Evolutionary conservation across 441 rosid species (phyloP).

Genomic region (Arabidopsis hybrid): DNA sequence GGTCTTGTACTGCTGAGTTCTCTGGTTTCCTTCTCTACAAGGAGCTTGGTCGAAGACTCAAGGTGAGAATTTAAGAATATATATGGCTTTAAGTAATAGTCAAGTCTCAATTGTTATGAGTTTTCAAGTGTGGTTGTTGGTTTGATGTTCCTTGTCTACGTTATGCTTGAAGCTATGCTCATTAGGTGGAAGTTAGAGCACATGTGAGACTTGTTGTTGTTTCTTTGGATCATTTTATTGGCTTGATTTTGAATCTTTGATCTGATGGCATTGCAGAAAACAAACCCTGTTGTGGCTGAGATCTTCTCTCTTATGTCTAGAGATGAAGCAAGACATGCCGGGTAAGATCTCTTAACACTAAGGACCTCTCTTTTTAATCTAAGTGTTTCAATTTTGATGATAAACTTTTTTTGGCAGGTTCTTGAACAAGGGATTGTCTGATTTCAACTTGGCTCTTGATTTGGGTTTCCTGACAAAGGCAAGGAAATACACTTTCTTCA

Average conservation of each 20-base stretch:
- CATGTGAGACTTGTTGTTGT: conserved; percentile 1
- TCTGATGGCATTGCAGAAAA: conserved; percentile 65
- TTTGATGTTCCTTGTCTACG: no score
- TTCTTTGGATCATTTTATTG: background rate
- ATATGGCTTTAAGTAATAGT: background rate
- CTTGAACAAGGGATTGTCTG: conserved; percentile 97
- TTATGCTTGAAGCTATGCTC: no score
- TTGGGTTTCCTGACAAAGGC: conserved; percentile 96
- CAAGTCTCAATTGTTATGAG: no score
- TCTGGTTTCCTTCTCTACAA: conserved; percentile 98
- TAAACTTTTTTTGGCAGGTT: conserved; percentile 55
- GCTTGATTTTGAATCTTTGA: conserved; percentile 7
- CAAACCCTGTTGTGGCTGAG: conserved; percentile 98
- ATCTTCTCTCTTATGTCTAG: conserved; percentile 99
- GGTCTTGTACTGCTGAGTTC: conserved; percentile 99
- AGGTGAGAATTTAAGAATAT: conserved; percentile 49
- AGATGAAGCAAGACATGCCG: conserved; percentile 99
- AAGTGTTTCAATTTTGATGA: background rate
- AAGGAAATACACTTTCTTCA: conserved; percentile 96
- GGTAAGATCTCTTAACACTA: conserved; percentile 52
- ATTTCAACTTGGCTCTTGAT: conserved; percentile 95
- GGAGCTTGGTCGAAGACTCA: conserved; percentile 98
- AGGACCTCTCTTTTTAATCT: background rate
- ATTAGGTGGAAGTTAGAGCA: background rate
- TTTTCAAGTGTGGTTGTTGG: no score